These are phyloP conservation scores for Diplodia mutila DNA, from an alignment of 2,329 filamentous ascomycete species.

Conservation along the genomic window DNA sequence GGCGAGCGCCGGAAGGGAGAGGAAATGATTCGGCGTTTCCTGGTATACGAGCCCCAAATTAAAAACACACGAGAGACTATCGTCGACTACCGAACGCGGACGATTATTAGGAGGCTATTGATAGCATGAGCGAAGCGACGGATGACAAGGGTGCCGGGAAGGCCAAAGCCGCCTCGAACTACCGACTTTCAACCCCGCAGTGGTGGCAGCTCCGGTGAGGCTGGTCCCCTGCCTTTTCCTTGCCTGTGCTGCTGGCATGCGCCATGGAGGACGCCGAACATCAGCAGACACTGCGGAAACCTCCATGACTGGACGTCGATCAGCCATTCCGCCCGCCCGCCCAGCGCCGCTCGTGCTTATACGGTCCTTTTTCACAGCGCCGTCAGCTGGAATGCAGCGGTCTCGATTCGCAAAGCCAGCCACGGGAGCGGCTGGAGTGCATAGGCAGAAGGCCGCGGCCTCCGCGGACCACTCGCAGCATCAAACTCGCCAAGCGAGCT, in stretches of 20 bases:
- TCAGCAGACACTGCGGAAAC: constrained; percentile 4
- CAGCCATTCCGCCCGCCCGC: background rate
- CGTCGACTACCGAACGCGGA: constrained; percentile 20
- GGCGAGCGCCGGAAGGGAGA: background rate
- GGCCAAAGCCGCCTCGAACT: constrained; percentile 17
- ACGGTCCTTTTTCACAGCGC: background rate
- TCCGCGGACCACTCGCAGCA: background rate
- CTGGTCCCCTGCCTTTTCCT: constrained; percentile 10
- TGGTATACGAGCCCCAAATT: constrained; percentile 16
- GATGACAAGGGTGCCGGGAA: background rate
- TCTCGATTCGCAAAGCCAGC: constrained; percentile 4
- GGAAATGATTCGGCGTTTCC: background rate
- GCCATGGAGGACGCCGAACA: constrained; percentile 2
- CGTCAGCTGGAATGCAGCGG: background rate
- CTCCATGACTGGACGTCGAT: background rate
- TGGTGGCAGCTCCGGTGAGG: constrained; percentile 5
- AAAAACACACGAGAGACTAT: constrained; percentile 5
- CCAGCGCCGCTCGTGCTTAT: background rate
- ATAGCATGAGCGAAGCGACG: constrained; percentile 12
- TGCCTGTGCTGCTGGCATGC: constrained; percentile 14
- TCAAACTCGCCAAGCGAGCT: constrained; percentile 20
- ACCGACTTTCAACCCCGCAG: constrained; percentile 7
- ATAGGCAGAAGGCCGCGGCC: background rate
- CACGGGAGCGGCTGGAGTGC: background rate
- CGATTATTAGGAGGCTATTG: constrained; percentile 14